These are phyloP conservation scores for Dothidotthia symphoricarpi DNA, from an alignment of 2,329 filamentous ascomycete genomes.

Conservation along the genomic window DNA sequence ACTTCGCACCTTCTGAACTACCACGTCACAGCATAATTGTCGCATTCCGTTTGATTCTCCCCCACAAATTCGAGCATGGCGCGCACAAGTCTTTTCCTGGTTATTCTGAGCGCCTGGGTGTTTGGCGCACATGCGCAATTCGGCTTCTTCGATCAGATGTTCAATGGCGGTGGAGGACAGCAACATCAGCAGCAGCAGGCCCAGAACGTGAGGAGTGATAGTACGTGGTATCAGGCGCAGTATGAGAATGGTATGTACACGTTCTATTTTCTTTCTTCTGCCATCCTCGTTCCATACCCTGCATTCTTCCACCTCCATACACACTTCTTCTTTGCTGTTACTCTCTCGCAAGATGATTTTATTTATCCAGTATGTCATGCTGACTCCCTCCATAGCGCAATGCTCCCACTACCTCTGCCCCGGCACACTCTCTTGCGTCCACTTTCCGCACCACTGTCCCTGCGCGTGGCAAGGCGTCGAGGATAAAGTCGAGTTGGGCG, in stretches of 20 bases:
- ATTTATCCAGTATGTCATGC: no score
- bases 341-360: no score
- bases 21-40: conserved; percentile 1
- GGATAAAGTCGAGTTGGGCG: conserved; percentile 67
- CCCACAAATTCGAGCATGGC: conserved; percentile 24
- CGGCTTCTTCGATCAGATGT: conserved; percentile 98
- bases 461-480: conserved; percentile 72
- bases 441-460: conserved; percentile 95
- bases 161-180: conserved; percentile 62
- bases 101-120: conserved; percentile 53
- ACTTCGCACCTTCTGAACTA: background rate
- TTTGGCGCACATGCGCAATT: conserved; percentile 75
- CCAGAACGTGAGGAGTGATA: conserved; percentile 83
- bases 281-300: background rate
- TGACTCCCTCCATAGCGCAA: conserved; percentile 59
- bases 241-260: conserved; percentile 62
- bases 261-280: background rate
- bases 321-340: background rate
- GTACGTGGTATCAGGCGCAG: conserved; percentile 70
- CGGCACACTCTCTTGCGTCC: conserved; percentile 88
- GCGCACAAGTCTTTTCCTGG: conserved; percentile 32
- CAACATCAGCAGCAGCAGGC: conserved; percentile 59
- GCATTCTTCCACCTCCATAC: no score
- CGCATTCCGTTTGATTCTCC: no score
- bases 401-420: conserved; percentile 95